Evolutionary conservation across 352 stramenopile species (phyloP).

Genomic region (Phytophthora ramorum): DNA sequence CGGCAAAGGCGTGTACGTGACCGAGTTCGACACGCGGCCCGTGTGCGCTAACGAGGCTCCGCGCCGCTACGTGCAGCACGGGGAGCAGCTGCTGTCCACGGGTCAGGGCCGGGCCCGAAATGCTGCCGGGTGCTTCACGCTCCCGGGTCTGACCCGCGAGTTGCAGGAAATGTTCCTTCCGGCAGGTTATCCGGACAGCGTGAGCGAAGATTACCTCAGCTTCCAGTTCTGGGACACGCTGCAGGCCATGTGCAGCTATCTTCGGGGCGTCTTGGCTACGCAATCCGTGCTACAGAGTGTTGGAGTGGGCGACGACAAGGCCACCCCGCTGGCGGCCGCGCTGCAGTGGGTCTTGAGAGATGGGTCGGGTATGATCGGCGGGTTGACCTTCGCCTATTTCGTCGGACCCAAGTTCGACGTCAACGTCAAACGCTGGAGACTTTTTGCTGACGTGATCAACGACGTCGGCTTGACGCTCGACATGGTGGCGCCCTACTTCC

Average conservation of each 20-base stretch:
- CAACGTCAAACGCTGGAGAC: conserved; percentile 96
- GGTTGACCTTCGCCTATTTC: conserved; percentile 94
- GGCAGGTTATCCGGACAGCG: conserved; percentile 83
- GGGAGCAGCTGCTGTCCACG: conserved; percentile 39
- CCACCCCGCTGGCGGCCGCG: conserved; percentile 74
- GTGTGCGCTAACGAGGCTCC: conserved; percentile 58
- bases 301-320: conserved; percentile 91
- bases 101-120: conserved; percentile 17
- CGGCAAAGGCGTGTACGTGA: conserved; percentile 42
- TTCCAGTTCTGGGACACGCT: conserved; percentile 97
- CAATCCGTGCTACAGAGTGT: conserved; percentile 94
- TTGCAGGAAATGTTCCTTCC: conserved; percentile 90
- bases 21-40: conserved; percentile 67
- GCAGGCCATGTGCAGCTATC: conserved; percentile 95
- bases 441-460: conserved; percentile 97
- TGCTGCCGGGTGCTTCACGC: conserved; percentile 37
- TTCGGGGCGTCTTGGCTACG: conserved; percentile 93
- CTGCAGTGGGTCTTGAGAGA: conserved; percentile 83
- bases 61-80: conserved; percentile 54
- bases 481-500: conserved; percentile 80
- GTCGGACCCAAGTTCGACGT: conserved; percentile 92
- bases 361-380: conserved; percentile 89
- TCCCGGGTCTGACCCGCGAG: conserved; percentile 53
- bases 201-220: conserved; percentile 92
- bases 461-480: conserved; percentile 94